Conservation (phyloP, 106 monocot genomes). For the Dendrobium chrysotoxum region DNA sequence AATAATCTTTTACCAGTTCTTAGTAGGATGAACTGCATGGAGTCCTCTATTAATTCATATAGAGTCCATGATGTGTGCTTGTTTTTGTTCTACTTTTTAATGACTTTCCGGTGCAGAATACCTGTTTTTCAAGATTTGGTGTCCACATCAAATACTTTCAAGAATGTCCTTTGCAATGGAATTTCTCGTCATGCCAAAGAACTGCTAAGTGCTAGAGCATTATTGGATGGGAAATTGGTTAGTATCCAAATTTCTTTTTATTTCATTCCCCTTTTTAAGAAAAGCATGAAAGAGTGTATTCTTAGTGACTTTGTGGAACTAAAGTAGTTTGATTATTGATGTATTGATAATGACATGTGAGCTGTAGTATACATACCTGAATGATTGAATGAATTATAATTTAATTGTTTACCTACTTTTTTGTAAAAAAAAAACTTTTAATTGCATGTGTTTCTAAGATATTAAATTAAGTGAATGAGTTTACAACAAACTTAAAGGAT, state of each 20-base stretch:
- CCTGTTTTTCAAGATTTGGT: conserved; percentile 31
- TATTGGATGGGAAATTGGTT: conserved; percentile 81
- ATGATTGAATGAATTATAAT: too few species aligned
- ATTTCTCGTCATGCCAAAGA: conserved; percentile 58
- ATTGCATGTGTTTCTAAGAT: neutral
- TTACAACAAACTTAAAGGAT: neutral
- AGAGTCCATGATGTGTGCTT: neutral
- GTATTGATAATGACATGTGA: neutral
- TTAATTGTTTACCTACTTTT: neutral
- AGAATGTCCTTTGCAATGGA: conserved; percentile 38
- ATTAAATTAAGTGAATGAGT: neutral
- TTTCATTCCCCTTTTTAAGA: neutral
- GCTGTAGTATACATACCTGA: neutral
- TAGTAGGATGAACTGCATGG: neutral
- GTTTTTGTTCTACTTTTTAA: neutral
- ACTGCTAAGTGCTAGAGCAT: conserved; percentile 49
- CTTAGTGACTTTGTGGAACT: neutral
- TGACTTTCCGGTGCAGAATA: conserved; percentile 28
- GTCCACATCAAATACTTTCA: conserved; percentile 28
- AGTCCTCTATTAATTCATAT: neutral
- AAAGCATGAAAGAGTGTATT: neutral
- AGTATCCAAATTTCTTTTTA: neutral
- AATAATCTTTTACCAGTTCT: neutral
- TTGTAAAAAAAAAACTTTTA: neutral
- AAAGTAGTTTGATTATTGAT: neutral